Evolutionary conservation across 208 protist species (phyloP).

Genomic region (Leptomonas seymouri): DNA sequence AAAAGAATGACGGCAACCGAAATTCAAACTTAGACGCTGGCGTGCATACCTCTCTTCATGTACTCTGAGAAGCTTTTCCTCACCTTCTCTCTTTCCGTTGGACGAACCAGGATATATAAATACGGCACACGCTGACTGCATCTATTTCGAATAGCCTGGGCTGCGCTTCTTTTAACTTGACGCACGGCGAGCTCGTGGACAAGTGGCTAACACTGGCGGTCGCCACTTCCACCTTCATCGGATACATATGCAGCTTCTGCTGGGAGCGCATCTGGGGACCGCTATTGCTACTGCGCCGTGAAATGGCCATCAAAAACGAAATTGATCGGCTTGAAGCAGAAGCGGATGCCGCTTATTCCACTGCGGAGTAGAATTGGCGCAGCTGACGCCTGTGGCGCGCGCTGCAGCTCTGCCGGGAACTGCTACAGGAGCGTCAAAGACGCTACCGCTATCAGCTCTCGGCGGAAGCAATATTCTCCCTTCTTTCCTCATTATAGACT

Average conservation of each 20-base stretch:
- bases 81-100: no score
- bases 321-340: constrained; percentile 43
- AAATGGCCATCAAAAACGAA: constrained; percentile 39
- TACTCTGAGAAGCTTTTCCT: no score
- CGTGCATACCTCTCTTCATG: no score
- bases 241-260: constrained; percentile 37
- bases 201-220: constrained; percentile 13
- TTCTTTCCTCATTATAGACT: constrained; percentile 5
- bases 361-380: constrained; percentile 41
- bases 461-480: constrained; percentile 13
- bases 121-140: background rate
- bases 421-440: constrained; percentile 27
- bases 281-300: constrained; percentile 44
- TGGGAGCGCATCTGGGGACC: constrained; percentile 48
- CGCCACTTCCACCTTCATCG: constrained; percentile 27
- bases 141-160: constrained; percentile 1
- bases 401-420: constrained; percentile 37
- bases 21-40: no score
- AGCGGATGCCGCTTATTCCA: constrained; percentile 34
- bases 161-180: constrained; percentile 1
- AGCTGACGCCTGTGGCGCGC: constrained; percentile 39
- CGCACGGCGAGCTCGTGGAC: constrained; percentile 25
- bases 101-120: no score
- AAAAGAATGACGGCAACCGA: no score
- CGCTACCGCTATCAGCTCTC: constrained; percentile 31